These are phyloP conservation scores for Jacaranda mimosifolia DNA, from an alignment of 257 asterid genomes.

Conservation along the genomic window DNA sequence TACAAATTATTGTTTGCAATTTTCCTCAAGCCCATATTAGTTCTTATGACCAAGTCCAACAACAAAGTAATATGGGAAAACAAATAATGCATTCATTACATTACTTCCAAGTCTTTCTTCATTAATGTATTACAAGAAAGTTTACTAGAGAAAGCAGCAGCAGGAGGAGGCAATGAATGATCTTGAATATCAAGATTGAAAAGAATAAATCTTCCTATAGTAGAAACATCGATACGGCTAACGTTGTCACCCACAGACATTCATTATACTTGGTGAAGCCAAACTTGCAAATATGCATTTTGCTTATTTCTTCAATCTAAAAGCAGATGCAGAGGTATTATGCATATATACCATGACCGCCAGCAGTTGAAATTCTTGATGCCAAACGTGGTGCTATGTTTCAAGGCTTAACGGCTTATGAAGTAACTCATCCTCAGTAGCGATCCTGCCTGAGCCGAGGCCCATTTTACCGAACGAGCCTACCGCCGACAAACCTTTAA, in stretches of 20 bases:
- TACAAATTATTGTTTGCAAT: not conserved
- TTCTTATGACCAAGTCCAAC: not conserved
- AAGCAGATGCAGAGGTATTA: conserved; percentile 31
- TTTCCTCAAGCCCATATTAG: not conserved
- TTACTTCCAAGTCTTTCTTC: not conserved
- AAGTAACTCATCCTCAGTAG: conserved; percentile 62
- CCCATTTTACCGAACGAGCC: conserved; percentile 85
- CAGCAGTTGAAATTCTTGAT: not conserved
- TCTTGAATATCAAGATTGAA: conserved; percentile 34
- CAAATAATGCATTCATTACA: conserved; percentile 27
- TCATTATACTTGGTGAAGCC: not conserved
- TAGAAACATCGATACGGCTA: conserved; percentile 1
- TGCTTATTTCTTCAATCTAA: conserved; percentile 57
- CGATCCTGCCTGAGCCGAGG: conserved; percentile 76
- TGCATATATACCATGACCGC: conserved; percentile 14
- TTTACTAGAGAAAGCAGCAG: conserved; percentile 23
- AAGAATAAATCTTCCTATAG: conserved; percentile 46
- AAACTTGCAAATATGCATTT: conserved; percentile 39
- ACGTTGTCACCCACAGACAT: not conserved
- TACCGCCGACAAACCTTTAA: conserved; percentile 76
- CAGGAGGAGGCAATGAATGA: conserved; percentile 7
- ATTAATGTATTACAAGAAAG: conserved; percentile 21
- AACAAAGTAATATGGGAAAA: conserved; percentile 19
- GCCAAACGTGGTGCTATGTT: conserved; percentile 24
- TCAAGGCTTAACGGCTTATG: conserved; percentile 73